Percentiles rank a stretch among this genome's conserved stretches.
phyloP scores from a whole-genome alignment of 768 basidiomycete genomes.

The Boletus subparvulus region DNA sequence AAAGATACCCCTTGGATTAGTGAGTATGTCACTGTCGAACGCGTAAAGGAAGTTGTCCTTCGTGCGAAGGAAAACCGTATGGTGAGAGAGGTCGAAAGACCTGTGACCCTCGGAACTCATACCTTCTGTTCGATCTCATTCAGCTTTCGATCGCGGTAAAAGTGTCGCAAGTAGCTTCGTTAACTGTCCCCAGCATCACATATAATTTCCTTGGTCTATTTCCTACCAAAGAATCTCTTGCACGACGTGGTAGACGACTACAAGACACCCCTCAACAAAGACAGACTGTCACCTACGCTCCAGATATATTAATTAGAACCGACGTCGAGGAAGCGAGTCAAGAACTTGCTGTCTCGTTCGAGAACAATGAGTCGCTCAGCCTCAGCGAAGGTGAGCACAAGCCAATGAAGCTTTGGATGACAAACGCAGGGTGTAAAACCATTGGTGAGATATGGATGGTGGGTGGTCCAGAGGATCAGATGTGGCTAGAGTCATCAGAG shows the following conservation, averaged over 20 bases:
- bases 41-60: constrained; percentile 60
- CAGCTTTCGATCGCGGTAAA: constrained; percentile 67
- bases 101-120: background rate
- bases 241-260: constrained; percentile 70
- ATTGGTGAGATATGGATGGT: constrained; percentile 76
- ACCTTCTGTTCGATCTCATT: background rate
- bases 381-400: constrained; percentile 71
- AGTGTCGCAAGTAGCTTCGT: constrained; percentile 46
- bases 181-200: constrained; percentile 56
- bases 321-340: constrained; percentile 66
- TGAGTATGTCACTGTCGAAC: constrained; percentile 54
- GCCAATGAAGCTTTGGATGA: constrained; percentile 53
- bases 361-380: constrained; percentile 49
- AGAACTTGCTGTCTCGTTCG: constrained; percentile 57
- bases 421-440: constrained; percentile 60
- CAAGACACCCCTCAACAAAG: constrained; percentile 73
- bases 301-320: constrained; percentile 59
- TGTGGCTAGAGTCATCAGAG: constrained; percentile 48
- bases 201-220: constrained; percentile 77
- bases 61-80: constrained; percentile 62
- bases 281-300: constrained; percentile 66
- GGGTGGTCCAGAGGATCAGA: constrained; percentile 55
- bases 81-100: constrained; percentile 41
- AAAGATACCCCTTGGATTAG: constrained; percentile 33
- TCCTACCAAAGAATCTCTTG: constrained; percentile 62